These are phyloP conservation scores for Naganishia vaughanmartiniae DNA, from an alignment of 768 basidiomycete genomes.

Conservation along the genomic window DNA sequence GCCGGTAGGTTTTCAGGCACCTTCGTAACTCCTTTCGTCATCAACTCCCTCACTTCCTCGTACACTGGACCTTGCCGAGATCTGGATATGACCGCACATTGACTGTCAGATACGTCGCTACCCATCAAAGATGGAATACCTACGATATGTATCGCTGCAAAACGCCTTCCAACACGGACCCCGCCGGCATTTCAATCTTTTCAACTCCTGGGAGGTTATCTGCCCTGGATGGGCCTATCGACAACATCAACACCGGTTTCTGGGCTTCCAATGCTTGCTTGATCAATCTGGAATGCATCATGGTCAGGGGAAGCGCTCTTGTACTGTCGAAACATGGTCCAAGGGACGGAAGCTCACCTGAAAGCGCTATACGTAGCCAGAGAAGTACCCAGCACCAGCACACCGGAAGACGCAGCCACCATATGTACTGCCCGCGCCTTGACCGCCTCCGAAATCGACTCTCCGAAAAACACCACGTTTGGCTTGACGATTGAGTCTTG, in stretches of 20 bases:
- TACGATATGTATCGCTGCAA: constrained; percentile 35
- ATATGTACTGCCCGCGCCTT: constrained; percentile 66
- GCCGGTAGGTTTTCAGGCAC: constrained; percentile 13
- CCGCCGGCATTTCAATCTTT: constrained; percentile 74
- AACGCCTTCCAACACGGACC: constrained; percentile 68
- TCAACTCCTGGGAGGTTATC: constrained; percentile 65
- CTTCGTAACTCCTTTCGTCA: constrained; percentile 28
- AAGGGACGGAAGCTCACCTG: constrained; percentile 59
- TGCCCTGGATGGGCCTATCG: constrained; percentile 83
- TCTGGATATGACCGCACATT: background rate
- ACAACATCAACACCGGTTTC: constrained; percentile 78
- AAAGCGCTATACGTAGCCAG: constrained; percentile 92
- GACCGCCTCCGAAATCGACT: constrained; percentile 68
- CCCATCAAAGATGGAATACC: background rate
- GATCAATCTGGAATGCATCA: constrained; percentile 59
- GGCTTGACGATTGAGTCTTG: constrained; percentile 67
- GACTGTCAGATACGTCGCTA: background rate
- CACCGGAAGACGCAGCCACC: constrained; percentile 62
- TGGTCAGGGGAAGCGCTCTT: background rate
- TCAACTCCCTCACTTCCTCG: constrained; percentile 23
- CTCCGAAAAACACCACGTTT: constrained; percentile 82
- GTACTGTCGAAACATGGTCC: background rate
- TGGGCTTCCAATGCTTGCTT: constrained; percentile 71
- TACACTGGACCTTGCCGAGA: constrained; percentile 18
- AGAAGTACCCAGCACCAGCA: constrained; percentile 83